phyloP scores from a whole-genome alignment of 148 eudicot species.

The Vaccinium darrowii region DNA sequence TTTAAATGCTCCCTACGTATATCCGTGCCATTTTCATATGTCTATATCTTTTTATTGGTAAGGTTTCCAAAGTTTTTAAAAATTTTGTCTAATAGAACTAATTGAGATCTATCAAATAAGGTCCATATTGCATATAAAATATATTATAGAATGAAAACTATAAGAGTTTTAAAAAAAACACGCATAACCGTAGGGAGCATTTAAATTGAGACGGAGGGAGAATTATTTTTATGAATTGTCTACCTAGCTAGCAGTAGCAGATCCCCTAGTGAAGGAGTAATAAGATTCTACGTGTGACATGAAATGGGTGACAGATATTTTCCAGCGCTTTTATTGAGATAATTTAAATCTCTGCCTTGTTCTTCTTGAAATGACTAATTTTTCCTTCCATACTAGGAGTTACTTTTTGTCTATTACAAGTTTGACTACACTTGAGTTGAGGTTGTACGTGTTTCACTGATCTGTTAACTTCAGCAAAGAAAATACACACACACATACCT shows the following conservation, averaged over 20 bases:
- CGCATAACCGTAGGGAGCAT: too few relatives aligned
- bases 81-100: too few relatives aligned
- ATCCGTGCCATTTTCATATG: too few relatives aligned
- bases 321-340: not conserved
- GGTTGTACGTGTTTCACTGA: not conserved
- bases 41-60: too few relatives aligned
- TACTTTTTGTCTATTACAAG: not conserved
- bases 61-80: too few relatives aligned
- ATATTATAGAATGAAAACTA: too few relatives aligned
- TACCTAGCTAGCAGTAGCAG: slow-evolving; percentile 6
- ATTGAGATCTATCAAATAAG: too few relatives aligned
- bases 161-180: too few relatives aligned
- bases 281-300: not conserved
- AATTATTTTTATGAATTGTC: not conserved
- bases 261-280: slow-evolving; percentile 14
- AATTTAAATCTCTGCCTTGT: not conserved
- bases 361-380: not conserved
- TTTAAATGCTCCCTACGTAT: too few relatives aligned
- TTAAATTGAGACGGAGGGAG: too few relatives aligned
- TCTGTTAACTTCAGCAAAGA: not conserved
- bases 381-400: not conserved
- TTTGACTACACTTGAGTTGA: not conserved
- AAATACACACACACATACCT: not conserved
- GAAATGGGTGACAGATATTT: slow-evolving; percentile 4
- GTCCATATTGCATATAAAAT: too few relatives aligned